Evolutionary conservation across 371 early-diverging fungal genomes (phyloP), one percentile per base, ranked within the genome.

Genomic region (Parasitella parasitica): DNA sequence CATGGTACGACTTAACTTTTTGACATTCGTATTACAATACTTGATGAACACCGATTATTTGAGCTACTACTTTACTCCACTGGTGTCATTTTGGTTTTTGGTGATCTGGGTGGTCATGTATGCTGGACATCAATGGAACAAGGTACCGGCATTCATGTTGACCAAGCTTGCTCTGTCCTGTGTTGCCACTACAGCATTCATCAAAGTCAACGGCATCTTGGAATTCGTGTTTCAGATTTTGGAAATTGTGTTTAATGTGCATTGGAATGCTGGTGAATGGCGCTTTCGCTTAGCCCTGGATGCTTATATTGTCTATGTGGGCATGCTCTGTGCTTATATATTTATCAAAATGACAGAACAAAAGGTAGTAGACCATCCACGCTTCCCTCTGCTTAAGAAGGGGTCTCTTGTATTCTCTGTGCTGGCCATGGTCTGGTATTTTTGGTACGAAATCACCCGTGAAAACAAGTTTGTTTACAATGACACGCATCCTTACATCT

Each of bases 1-100:
- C 27, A 72, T 92, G 59, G 76, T 88, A 13, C 79, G 93, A 7
- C 75, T 90, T 27, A 93, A 93, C 59, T 59, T 91, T 37, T 70
- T 93, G 54, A 86, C 89, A 1, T 75, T 87, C 53, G 76, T 80
- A 0, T 75, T 93, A 46, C 77, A 86, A 1, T 91, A 86, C 53
- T 71, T 82, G 13, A 91, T 90, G 89, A 76, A 82, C 65, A 85
- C 86, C 18, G 77, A 84, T 59, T 88, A 89, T 43, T 74, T 89
- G 43, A 85, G 86, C 43, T 93, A 91, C 64, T 91, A 93, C 66
- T 91, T 91, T 69, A 85, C 90, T n/a, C 91, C 91, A 15, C 67
- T 92, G 32, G 89, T 89, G n/a, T 80, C 87, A 11, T 84, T 86
- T 54, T 92, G 90, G 87, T 89, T 89, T 56, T 48, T 82, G 38